Base-by-base conservation (phyloP, 1,284 basidiomycete genomes). In the Ceratobasidium sp. region DNA sequence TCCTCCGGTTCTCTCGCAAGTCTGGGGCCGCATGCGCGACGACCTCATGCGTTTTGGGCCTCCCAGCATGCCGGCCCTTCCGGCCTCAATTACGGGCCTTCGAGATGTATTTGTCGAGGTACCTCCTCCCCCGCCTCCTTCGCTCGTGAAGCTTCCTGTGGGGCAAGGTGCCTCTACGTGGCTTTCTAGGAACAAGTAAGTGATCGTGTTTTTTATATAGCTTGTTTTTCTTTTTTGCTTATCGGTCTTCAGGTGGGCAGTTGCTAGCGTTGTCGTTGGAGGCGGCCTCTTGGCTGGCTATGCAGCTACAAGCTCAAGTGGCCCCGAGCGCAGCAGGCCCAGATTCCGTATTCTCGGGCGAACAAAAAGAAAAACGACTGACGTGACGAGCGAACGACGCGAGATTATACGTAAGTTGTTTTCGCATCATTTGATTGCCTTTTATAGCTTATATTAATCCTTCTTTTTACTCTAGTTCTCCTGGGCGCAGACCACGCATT, bases 41-140 rank as follows among this genome's bases (percentile, higher is more conserved):
- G 92, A 94, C 78, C 87, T 94, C 76, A 86, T 90, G 61, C 88
- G 92, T 63, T 93, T 91, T 80, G 91, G 92, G 30, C 92, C 91
- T 23, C 84, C 85, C 72, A 84, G 82, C 35, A 76, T 91, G 64
- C 86, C 89, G n/a, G 81, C 85, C 62, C 84, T 93, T 72, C 87
- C 88, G 41, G 86, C 89, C 30, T 74, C 76, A 6, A 84, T 91
- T 35, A 85, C 82, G 74, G 81, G 91, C 46, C 88, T 89, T n/a
- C 85, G 85, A 50, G 84, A 92, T 11, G 90, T 89, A 3, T 84
- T 88, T 75, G 91, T 93, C 75, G 87, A 92, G 73, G 85, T 93
- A 2, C 90, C 90, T 2, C 64, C 76, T 9, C 76, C 78, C 18
- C 88, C 88, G 0, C 89, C 90, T 47, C 85, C 82, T 0, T 89